These are phyloP conservation scores for Beauveria sp. DNA, from an alignment of 2,329 filamentous ascomycete species.

Conservation along the genomic window DNA sequence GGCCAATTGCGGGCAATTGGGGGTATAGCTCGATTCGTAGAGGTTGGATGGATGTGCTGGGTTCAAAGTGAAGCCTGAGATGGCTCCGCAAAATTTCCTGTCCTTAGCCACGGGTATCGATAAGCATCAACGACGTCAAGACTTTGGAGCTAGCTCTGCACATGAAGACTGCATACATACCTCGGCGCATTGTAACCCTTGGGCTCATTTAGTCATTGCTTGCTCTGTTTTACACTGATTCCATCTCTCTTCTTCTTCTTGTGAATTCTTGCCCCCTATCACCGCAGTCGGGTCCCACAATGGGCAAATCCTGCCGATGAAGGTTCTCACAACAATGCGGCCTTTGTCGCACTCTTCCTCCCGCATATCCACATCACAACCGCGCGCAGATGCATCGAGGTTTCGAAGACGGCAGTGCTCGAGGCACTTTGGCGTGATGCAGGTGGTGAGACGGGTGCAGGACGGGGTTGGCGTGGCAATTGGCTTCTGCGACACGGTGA, in stretches of 20 bases:
- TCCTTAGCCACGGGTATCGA: conserved; percentile 1
- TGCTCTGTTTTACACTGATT: background rate
- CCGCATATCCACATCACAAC: background rate
- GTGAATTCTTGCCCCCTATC: background rate
- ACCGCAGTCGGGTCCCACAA: background rate
- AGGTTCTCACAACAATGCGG: conserved; percentile 6
- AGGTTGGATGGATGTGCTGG: background rate
- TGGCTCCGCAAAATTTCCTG: conserved; percentile 10
- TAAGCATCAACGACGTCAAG: background rate
- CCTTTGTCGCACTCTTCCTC: background rate
- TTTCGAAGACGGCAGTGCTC: background rate
- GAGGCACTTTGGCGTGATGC: conserved; percentile 7
- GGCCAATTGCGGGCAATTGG: background rate
- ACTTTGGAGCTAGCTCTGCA: background rate
- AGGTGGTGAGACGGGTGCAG: conserved; percentile 6
- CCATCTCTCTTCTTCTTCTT: background rate
- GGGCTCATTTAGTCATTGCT: no score
- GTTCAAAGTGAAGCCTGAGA: conserved; percentile 3
- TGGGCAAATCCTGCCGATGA: conserved; percentile 1
- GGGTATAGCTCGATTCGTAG: background rate
- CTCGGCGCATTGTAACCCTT: conserved; percentile 1
- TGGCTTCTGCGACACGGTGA: conserved; percentile 9
- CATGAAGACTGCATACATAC: conserved; percentile 2
- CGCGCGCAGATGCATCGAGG: background rate
- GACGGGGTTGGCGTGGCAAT: conserved; percentile 9